Base-by-base conservation (phyloP, 2,329 filamentous ascomycete species). In the Aspergillus sp. region DNA sequence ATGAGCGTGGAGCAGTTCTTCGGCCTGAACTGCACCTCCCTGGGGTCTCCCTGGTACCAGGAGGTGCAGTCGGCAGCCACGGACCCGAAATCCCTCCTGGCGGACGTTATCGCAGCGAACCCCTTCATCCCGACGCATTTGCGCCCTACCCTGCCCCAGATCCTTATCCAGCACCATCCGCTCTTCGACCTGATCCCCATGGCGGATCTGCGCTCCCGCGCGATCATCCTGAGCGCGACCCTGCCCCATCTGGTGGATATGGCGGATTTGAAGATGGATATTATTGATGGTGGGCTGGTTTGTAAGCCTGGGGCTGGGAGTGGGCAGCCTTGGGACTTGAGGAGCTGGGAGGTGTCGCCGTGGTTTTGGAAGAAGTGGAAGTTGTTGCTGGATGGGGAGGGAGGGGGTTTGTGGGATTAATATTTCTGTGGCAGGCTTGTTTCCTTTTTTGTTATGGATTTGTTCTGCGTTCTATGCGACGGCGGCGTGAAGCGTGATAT, bases 181-280 rank as follows among this genome's bases (percentile, higher is more conserved):
- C 2, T 30, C 27, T 30, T 30, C 27, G 27, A 30, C 27, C 27
- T 30, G 8, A 30, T 30, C 9, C 27, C 27, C 9, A 30, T 30
- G 27, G 27, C 27, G 27, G 27, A 30, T 4, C 27, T 30, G 9
- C 27, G 27, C 27, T 30, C 27, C 1, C 27, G 27, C 27, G 27
- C 27, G 27, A 30, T 30, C 9, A 30, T 30, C 27, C 27, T 30
- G 9, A 63, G 66, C 13, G 68, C 70, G 13, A 66, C 67, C 0
- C 61, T 65, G 48, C 73, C 74, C 1, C 61, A 68, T 34, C 15
- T 66, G 1, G 73, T 75, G 50, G 64, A 73, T 54, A 60, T 70
- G 1, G 63, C 66, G 61, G 75, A 77, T 5, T 54, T 77, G 41
- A 77, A 77, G 55, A 61, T 63, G 44, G 75, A 77, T 62, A 69